Conservation (phyloP, 305 asterid genomes). For the Rubia peregrina region DNA sequence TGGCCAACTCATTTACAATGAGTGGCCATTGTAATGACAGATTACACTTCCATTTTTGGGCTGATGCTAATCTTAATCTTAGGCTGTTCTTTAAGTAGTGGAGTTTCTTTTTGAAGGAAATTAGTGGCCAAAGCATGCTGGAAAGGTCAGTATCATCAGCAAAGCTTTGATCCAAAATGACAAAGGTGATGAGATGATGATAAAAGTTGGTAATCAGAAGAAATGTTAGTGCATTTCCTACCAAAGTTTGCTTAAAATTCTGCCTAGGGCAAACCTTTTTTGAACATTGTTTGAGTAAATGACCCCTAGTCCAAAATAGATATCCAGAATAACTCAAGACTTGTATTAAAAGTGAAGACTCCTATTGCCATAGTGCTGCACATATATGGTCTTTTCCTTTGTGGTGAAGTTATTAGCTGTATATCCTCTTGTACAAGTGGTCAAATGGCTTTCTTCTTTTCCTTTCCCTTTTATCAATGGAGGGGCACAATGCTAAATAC, state of each 20-base stretch:
- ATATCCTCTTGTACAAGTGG: too few species aligned
- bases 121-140: conserved; percentile 15
- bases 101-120: background rate
- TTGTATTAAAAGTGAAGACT: conserved; percentile 2
- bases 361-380: background rate
- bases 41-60: background rate
- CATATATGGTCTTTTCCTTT: background rate
- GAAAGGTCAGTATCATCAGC: background rate
- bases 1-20: background rate
- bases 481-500: too few species aligned
- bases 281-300: background rate
- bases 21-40: conserved; percentile 1
- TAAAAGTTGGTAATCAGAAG: conserved; percentile 5
- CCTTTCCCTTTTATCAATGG: too few species aligned
- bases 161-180: conserved; percentile 6
- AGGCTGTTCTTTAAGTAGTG: conserved; percentile 5
- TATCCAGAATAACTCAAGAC: background rate
- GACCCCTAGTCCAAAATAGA: background rate
- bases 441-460: too few species aligned
- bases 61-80: background rate
- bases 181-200: conserved; percentile 17
- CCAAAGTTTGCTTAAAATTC: background rate
- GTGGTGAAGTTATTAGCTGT: background rate
- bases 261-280: background rate
- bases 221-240: conserved; percentile 3